Evolutionary conservation across 371 early-diverging fungal species (phyloP), one percentile per base, ranked within the genome.

Genomic region (Actinomucor elegans): DNA sequence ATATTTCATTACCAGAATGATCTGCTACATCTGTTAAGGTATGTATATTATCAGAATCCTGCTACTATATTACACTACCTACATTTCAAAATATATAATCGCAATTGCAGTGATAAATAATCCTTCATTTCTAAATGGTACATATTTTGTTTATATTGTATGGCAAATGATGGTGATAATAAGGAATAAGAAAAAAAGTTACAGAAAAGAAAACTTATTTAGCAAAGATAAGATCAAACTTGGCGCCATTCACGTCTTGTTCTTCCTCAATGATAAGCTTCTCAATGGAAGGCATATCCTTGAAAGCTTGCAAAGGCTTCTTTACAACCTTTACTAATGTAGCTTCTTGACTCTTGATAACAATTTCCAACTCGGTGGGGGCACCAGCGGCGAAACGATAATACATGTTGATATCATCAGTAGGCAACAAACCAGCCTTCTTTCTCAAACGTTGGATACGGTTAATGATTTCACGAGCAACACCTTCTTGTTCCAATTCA

Each of bases 381-480:
- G 80, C 57, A 63, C 96, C 96, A 52, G 82, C 71, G 9, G 74
- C 75, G 48, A 96, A 75, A 53, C 87, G 69, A 64, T 86, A 90
- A 71, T 88, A 90, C 84, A 90, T 90, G 53, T 73, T 61, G 55
- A 97, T 89, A 40, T 88, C 86, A 69, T 98, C 98, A 15, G 89
- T 90, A 4, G 95, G 89, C 67, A 87, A 81, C 57, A 97, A 78
- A 31, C 62, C 69, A 48, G 77, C 82, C 87, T 94, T 94, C 85
- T 99, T 99, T 68, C 99, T 87, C 59, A 98, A 76, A 62, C 96
- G 91, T 81, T 99, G 99, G 17, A 99, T 91, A 64, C 99, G 91
- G 85, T 98, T 99, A 61, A 98, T 89, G 59, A 99, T 76, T 79
- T 99, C 99, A 61, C 99, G 87, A 18, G 99, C 99, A 48, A 89